Percentiles rank a stretch among this genome's conserved stretches.
These are phyloP conservation scores for Dactylonectria macrodidyma DNA, from an alignment of 2,329 filamentous ascomycete genomes.

Conservation along the genomic window DNA sequence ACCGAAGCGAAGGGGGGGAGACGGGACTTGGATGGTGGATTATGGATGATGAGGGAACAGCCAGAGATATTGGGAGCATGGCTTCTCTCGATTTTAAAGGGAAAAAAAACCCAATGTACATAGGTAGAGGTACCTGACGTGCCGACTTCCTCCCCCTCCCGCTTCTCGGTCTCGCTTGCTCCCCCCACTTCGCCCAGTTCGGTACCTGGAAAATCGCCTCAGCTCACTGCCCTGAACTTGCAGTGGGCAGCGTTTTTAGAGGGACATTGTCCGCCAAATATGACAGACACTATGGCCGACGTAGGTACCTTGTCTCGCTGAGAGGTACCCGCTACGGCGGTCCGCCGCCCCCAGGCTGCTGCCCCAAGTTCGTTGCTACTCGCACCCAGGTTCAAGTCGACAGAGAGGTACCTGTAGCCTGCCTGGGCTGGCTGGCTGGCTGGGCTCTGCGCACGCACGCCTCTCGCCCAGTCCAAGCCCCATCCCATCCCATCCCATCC, in stretches of 20 bases:
- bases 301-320: conserved; percentile 13
- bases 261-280: background rate
- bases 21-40: background rate
- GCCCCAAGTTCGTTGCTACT: background rate
- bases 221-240: conserved; percentile 4
- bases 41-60: background rate
- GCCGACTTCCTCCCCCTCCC: conserved; percentile 20
- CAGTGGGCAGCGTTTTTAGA: background rate
- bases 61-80: background rate
- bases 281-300: conserved; percentile 8
- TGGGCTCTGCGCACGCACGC: background rate
- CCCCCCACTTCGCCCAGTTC: conserved; percentile 13
- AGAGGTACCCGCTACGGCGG: conserved; percentile 23
- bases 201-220: conserved; percentile 18
- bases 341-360: background rate
- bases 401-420: background rate
- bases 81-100: background rate
- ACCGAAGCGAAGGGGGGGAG: background rate
- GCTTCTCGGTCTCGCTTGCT: conserved; percentile 23
- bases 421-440: background rate
- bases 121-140: conserved; percentile 17
- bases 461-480: conserved; percentile 6
- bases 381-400: too few relatives aligned
- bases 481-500: conserved; percentile 15
- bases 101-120: conserved; percentile 8